Base-by-base conservation (phyloP, 2,329 filamentous ascomycete species). In the Trichoderma asperellum region DNA sequence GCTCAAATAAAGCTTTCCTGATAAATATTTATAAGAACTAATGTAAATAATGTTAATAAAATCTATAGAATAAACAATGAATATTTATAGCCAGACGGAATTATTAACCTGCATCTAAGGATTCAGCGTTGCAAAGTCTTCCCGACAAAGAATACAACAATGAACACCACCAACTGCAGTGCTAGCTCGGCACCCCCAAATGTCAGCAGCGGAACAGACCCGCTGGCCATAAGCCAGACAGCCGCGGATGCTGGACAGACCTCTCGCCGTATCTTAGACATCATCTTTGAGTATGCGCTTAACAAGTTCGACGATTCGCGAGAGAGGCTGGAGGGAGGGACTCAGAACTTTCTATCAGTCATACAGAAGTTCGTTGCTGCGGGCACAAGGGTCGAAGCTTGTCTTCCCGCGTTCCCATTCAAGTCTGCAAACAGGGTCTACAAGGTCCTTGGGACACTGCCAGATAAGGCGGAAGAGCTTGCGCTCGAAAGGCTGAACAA, bases 391-490 rank as follows among this genome's bases (percentile, higher is more conserved):
- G 70, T 77, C 0, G 70, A 74, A 14, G 72, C 73, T 58, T 77
- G 76, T 18, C 71, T 78, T 1, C 77, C 77, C 0, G 76, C 76
- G 2, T 78, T 78, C 57, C 77, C 77, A 1, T 78, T 78, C 70
- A 78, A 78, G 47, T 78, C 75, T 0, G 77, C 80, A 16, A 77
- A 73, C 68, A 81, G 79, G 56, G 72, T 74, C 7, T 73, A 77
- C 64, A 78, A 78, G n/a, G 77, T 78, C 1, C 70, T 78, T 4
- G 76, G 77, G 0, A 71, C 24, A 4, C 55, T 78, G 0, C 77
- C 77, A 2, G 77, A 78, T 37, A 78, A 77, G 61, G 77, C 76
- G 2, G 77, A 78, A 24, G 76, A 78, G 47, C 59, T 78, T 35
- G 74, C 77, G 0, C 72, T 78, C 0, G 71, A 65, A 1, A 71